These are phyloP conservation scores for Chlorella sp. DNA, from an alignment of 139 green algal genomes.

Conservation along the genomic window DNA sequence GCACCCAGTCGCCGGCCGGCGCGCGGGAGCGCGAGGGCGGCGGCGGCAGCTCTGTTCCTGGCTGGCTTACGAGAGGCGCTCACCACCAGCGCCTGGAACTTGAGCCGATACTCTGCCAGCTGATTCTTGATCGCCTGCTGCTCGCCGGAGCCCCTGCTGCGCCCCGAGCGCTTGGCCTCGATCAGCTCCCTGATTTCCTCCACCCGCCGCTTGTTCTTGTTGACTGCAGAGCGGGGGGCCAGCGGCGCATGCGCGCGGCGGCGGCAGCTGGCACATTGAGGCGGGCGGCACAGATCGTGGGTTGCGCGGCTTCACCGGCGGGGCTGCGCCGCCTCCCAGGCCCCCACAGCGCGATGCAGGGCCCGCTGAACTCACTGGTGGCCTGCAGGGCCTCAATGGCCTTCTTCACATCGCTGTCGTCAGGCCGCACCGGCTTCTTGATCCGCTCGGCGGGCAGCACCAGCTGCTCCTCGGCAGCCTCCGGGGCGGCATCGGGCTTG, in stretches of 20 bases:
- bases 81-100: slow-evolving; percentile 44
- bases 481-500: not conserved
- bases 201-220: slow-evolving; percentile 39
- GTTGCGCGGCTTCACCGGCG: too few relatives aligned
- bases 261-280: too few relatives aligned
- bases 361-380: slow-evolving; percentile 22
- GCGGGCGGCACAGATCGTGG: too few relatives aligned
- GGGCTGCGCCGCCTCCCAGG: too few relatives aligned
- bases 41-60: too few relatives aligned
- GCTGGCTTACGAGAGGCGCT: too few relatives aligned
- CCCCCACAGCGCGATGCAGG: not conserved
- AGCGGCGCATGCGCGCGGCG: too few relatives aligned
- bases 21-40: too few relatives aligned
- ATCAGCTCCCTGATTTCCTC: slow-evolving; percentile 40
- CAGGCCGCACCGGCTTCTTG: slow-evolving; percentile 19
- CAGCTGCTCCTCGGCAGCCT: not conserved
- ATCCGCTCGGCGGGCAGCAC: not conserved
- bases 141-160: slow-evolving; percentile 23
- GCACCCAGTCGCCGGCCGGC: not conserved
- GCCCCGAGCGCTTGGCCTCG: slow-evolving; percentile 16
- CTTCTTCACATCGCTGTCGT: slow-evolving; percentile 34
- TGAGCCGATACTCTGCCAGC: slow-evolving; percentile 28
- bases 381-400: slow-evolving; percentile 32
- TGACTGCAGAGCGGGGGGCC: slow-evolving; percentile 21
- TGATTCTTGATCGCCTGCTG: slow-evolving; percentile 43